Conservation (phyloP, 2,329 filamentous ascomycete genomes). For the Neonectria hederae region DNA sequence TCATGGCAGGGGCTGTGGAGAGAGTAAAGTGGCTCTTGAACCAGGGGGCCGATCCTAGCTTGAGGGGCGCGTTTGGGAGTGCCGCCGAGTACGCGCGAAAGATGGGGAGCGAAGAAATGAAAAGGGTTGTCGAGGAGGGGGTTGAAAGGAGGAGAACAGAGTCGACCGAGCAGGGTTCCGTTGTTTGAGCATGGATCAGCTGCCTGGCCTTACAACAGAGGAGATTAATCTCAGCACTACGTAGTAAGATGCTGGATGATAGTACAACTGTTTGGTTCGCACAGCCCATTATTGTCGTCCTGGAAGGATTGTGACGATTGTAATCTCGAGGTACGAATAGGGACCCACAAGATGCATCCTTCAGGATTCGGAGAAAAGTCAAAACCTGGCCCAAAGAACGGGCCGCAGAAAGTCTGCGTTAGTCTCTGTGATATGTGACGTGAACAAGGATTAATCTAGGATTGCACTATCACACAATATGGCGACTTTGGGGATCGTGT, state of each 20-base stretch:
- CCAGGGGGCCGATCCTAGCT: slow-evolving; percentile 28
- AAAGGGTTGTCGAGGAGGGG: slow-evolving; percentile 14
- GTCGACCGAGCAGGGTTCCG: not conserved
- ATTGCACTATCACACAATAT: not conserved
- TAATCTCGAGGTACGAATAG: slow-evolving; percentile 5
- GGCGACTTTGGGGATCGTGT: not conserved
- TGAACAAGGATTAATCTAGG: slow-evolving; percentile 4
- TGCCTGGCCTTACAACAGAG: not conserved
- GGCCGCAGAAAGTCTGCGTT: not conserved
- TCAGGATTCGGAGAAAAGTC: not conserved
- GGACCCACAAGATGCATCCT: not conserved
- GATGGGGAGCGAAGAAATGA: slow-evolving; percentile 28
- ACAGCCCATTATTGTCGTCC: not conserved
- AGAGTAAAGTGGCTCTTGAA: slow-evolving; percentile 31
- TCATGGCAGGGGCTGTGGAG: slow-evolving; percentile 32
- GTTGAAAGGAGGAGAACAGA: not conserved
- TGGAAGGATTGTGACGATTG: not conserved
- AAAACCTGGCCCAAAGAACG: not conserved
- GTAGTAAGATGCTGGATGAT: not conserved
- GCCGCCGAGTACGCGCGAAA: slow-evolving; percentile 18
- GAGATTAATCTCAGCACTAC: not conserved
- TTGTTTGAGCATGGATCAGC: not conserved
- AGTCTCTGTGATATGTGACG: not conserved
- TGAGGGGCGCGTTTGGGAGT: slow-evolving; percentile 27
- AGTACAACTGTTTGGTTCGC: not conserved